Evolutionary conservation across 2,329 filamentous ascomycete species (phyloP).

Genomic region (Colletotrichum gigasporum): DNA sequence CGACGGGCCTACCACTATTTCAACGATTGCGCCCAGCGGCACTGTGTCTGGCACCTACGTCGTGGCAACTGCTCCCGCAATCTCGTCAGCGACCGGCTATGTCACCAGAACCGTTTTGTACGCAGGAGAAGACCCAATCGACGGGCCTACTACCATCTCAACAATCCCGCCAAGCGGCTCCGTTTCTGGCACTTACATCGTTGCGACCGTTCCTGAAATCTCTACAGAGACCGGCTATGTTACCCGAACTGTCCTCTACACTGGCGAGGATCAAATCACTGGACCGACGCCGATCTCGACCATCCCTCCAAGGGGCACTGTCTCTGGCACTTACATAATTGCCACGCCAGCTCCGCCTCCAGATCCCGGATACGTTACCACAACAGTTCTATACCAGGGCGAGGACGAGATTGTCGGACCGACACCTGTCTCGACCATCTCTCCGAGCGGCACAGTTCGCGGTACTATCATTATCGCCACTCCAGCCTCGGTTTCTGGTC

Average conservation of each 20-base stretch:
- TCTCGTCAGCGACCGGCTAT: neutral
- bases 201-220: neutral
- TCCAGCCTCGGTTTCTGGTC: neutral
- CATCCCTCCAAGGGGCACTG: neutral
- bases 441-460: neutral
- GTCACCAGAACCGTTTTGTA: neutral
- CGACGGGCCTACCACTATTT: neutral
- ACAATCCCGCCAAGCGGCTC: constrained; percentile 11
- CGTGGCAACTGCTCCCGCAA: neutral
- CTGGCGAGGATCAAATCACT: neutral
- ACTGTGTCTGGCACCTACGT: constrained; percentile 13
- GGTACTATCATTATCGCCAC: constrained; percentile 17
- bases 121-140: neutral
- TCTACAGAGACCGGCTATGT: neutral
- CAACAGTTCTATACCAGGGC: neutral
- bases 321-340: constrained; percentile 18
- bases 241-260: neutral
- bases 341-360: neutral
- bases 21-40: constrained; percentile 4
- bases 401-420: neutral
- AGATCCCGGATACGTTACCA: neutral
- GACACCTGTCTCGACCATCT: neutral
- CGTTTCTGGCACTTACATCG: constrained; percentile 12
- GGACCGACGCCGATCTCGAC: neutral
- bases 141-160: neutral